These are phyloP conservation scores for Rhizopogon sp. DNA, from an alignment of 768 basidiomycete genomes.

Conservation along the genomic window DNA sequence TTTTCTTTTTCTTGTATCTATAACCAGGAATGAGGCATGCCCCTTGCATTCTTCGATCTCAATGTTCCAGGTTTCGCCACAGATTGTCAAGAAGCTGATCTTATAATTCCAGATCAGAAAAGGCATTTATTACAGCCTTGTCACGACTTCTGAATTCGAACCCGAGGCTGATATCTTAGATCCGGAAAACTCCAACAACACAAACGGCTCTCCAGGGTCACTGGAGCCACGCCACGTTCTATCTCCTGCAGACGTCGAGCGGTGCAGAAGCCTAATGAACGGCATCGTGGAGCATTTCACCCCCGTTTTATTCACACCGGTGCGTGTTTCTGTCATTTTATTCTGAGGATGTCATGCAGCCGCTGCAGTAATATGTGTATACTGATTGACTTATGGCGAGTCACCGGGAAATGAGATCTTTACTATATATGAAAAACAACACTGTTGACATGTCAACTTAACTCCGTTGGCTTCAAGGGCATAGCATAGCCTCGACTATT, in stretches of 20 bases:
- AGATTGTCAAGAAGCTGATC: background rate
- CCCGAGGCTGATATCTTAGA: slow-evolving; percentile 23
- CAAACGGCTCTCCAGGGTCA: background rate
- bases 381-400: background rate
- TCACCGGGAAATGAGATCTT: background rate
- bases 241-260: slow-evolving; percentile 29
- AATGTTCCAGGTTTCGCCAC: background rate
- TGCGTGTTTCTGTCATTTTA: slow-evolving; percentile 11
- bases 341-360: background rate
- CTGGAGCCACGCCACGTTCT: slow-evolving; percentile 18
- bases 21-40: background rate
- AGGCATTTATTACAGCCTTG: slow-evolving; percentile 57
- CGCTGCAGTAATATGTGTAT: background rate
- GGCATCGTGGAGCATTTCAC: slow-evolving; percentile 63
- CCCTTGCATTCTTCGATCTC: background rate
- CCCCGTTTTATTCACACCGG: slow-evolving; percentile 66
- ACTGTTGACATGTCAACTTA: background rate
- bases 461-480: background rate
- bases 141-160: slow-evolving; percentile 56
- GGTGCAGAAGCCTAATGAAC: slow-evolving; percentile 47
- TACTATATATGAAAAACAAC: too few relatives aligned
- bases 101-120: slow-evolving; percentile 47
- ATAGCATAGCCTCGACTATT: background rate
- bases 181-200: slow-evolving; percentile 1
- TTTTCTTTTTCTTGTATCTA: background rate